These are phyloP conservation scores for Raddia distichophylla DNA, from an alignment of 176 grass and related monocot genomes.

Conservation along the genomic window DNA sequence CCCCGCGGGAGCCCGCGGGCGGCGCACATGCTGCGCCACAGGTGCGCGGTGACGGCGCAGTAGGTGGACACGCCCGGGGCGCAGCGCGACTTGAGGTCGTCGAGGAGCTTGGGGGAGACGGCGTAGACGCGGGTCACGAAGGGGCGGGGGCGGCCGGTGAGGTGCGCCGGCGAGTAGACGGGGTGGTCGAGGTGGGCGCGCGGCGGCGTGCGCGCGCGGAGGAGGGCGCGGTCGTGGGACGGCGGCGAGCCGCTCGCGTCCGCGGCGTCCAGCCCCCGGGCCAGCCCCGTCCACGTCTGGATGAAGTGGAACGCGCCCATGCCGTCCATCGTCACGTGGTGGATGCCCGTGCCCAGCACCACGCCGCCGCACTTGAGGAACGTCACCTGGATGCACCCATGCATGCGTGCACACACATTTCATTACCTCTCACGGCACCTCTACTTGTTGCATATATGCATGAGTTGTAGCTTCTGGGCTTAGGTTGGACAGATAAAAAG, in stretches of 20 bases:
- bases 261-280: slow-evolving; percentile 27
- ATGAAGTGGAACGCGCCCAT: slow-evolving; percentile 57
- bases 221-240: slow-evolving; percentile 55
- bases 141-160: slow-evolving; percentile 6
- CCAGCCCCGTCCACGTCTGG: slow-evolving; percentile 44
- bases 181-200: slow-evolving; percentile 42
- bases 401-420: neutral
- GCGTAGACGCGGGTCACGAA: slow-evolving; percentile 48
- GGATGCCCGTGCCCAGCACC: slow-evolving; percentile 50
- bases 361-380: slow-evolving; percentile 61
- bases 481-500: too few relatives aligned
- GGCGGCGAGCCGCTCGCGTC: slow-evolving; percentile 27
- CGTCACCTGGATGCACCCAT: slow-evolving; percentile 41
- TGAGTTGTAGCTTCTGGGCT: too few relatives aligned
- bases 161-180: slow-evolving; percentile 37
- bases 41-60: slow-evolving; percentile 49
- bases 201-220: slow-evolving; percentile 47
- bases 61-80: slow-evolving; percentile 52
- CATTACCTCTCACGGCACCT: too few relatives aligned
- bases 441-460: too few relatives aligned
- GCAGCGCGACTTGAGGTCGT: slow-evolving; percentile 35
- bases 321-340: slow-evolving; percentile 58
- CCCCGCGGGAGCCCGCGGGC: slow-evolving; percentile 39
- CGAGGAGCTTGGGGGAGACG: slow-evolving; percentile 42
- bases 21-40: slow-evolving; percentile 60